Base-by-base conservation (phyloP, 2,329 filamentous ascomycete species). In the Aspergillus tubingensis region DNA sequence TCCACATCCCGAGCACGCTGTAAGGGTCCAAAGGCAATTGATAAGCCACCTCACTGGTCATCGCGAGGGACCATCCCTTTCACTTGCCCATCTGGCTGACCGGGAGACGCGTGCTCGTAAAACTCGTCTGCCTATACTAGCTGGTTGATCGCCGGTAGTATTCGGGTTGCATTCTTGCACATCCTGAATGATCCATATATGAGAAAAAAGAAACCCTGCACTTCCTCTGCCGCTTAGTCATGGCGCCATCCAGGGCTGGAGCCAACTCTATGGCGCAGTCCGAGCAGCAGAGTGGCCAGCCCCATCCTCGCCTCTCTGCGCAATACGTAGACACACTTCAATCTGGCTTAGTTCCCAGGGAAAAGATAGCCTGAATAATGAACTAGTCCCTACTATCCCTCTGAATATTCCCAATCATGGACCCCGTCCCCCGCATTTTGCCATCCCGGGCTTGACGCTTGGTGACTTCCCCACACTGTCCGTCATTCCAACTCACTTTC, bases 1-100 rank as follows among this genome's bases (percentile, higher is more conserved):
- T 8, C 54, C 59, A 61, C 59, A 61, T 61, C 38, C 59, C 59
- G 59, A 60, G 27, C 41, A 21, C 43, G 13, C 21, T 13, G 15
- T 15, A 32, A 41, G 49, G 36, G 36, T 19, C 25, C 17, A 36
- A 19, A n/a, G 19, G 27, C 13, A 19, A 32, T 43, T 48, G 49
- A 48, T 58, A n/a, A 44, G 38, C 48, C 25, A n/a, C 50, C 17
- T 41, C 13, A 17, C 17, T 30, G 53, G 36, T 32, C 23, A 27
- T 17, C 47, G 21, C 19, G 21, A 27, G 17, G 17, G n/a, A 1
- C 23, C 38, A 54, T 27, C 23, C 17, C 32, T 36, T 36, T 36
- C 11, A 13, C 10, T 36, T 36, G 11, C 32, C 32, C 11, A 13
- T 54, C 41, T 49, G 44, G 44, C 23, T 49, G 15, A 27, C 44